Base-by-base conservation (phyloP, 176 grass and related monocot species). In the Hyparrhenia diplandra region DNA sequence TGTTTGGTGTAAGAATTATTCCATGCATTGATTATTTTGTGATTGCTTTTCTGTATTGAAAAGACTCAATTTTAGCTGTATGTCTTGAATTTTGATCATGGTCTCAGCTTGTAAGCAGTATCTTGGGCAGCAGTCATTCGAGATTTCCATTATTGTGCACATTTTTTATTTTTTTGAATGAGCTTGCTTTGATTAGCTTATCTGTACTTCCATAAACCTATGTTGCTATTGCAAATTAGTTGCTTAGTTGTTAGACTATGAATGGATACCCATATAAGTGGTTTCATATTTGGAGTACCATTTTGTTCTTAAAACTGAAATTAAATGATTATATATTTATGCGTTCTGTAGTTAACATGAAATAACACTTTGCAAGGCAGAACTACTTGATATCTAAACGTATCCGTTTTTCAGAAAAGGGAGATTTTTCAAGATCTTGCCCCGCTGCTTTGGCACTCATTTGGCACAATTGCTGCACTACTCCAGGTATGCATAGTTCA, bases 381-480 rank as follows among this genome's bases (percentile, higher is more conserved):
- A 62, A 45, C 27, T 37, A 20, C 14, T 31, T 25, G n/a, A 1
- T 85, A 64, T 69, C 10, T 16, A 39, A 65, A 34, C 68, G 5
- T 45, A 61, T 63, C 25, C n/a, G 2, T 55, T 64, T 76, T 79
- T 64, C 88, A 89, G 87, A 89, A 89, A 85, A 80, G 82, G 21
- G 92, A 99, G 74, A 99, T 95, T 80, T 99, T 99, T 74, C 96
- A 99, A 93, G 96, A 99, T 84, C 87, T 95, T 64, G 92, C 96
- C 14, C 96, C 92, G 0, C 69, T 99, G 16, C 77, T 99, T 42
- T 99, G 96, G 96, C 84, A 95, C 66, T 95, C 96, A 24, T 95
- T 93, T 88, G 96, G 96, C 36, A 95, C 96, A 74, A 88, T 95
- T 55, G 90, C 90, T 29, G 96, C 93, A 28, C 89, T 99, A 35